phyloP scores from a whole-genome alignment of 257 asterid species.

The Gentiana dahurica region DNA sequence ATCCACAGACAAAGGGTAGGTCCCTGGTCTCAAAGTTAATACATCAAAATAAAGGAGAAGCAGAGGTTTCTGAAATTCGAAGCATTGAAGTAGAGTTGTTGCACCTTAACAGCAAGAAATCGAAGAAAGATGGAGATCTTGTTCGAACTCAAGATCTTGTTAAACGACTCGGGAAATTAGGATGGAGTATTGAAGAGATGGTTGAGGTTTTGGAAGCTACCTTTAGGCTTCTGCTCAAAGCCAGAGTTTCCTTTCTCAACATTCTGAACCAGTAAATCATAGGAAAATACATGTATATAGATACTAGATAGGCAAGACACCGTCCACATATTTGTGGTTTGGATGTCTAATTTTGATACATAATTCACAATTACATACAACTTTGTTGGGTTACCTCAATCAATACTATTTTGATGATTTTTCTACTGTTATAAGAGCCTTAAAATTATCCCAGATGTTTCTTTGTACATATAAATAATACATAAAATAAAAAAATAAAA shows the following conservation, averaged over 20 bases:
- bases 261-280: slow-evolving; percentile 18
- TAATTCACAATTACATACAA: no score
- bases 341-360: no score
- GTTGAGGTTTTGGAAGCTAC: slow-evolving; percentile 6
- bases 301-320: no score
- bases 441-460: no score
- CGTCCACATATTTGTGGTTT: no score
- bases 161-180: slow-evolving; percentile 4
- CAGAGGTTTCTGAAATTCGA: neutral
- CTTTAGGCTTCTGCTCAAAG: slow-evolving; percentile 11
- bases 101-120: neutral
- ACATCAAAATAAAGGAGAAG: neutral
- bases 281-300: no score
- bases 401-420: no score
- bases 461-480: no score
- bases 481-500: no score
- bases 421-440: no score
- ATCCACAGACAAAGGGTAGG: slow-evolving; percentile 10
- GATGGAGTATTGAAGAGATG: slow-evolving; percentile 10
- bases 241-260: slow-evolving; percentile 21
- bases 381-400: no score
- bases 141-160: neutral
- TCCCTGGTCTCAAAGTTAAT: slow-evolving; percentile 22
- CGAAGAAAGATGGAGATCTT: neutral
- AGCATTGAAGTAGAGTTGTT: slow-evolving; percentile 1